Evolutionary conservation across 2,329 filamentous ascomycete genomes (phyloP).

Genomic region (Didymella arachidicola): DNA sequence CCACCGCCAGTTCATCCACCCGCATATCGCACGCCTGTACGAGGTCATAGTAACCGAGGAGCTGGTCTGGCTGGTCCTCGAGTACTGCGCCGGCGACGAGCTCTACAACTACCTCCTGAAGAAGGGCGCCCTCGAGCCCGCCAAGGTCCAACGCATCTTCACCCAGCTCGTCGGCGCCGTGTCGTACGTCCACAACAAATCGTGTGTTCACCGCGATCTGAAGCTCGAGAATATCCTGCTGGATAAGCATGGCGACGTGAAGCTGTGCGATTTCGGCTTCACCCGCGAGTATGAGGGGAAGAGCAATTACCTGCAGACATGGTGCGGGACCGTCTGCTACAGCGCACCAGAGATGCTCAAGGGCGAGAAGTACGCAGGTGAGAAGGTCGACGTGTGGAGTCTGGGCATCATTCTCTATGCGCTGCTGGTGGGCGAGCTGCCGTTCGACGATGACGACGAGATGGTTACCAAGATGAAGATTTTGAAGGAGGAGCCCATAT

Average conservation of each 20-base stretch:
- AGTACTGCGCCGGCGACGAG: conserved; percentile 97
- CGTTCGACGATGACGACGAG: conserved; percentile 96
- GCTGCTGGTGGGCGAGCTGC: conserved; percentile 82
- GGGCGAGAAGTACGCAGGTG: conserved; percentile 95
- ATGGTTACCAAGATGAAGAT: conserved; percentile 85
- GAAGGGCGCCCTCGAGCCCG: conserved; percentile 81
- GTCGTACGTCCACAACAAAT: conserved; percentile 91
- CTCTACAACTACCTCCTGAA: conserved; percentile 94
- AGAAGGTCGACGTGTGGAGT: conserved; percentile 98
- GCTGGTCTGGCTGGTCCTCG: conserved; percentile 93
- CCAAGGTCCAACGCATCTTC: conserved; percentile 95
- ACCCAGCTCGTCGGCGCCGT: conserved; percentile 95
- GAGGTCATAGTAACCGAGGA: conserved; percentile 97
- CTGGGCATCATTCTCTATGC: conserved; percentile 86
- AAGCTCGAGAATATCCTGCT: conserved; percentile 97
- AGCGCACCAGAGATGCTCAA: conserved; percentile 98
- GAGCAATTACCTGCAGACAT: conserved; percentile 93
- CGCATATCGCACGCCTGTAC: conserved; percentile 94
- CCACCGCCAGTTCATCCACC: conserved; percentile 96
- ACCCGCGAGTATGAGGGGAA: conserved; percentile 97
- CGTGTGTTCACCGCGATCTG: conserved; percentile 93
- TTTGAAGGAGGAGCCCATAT: conserved; percentile 83
- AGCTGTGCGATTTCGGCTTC: conserved; percentile 97
- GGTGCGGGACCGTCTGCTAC: conserved; percentile 97
- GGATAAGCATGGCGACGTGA: conserved; percentile 97